Percentiles rank a stretch among this genome's conserved stretches.
Conservation (phyloP, 371 early-diverging fungal genomes). For the Mortierella polycephala region DNA sequence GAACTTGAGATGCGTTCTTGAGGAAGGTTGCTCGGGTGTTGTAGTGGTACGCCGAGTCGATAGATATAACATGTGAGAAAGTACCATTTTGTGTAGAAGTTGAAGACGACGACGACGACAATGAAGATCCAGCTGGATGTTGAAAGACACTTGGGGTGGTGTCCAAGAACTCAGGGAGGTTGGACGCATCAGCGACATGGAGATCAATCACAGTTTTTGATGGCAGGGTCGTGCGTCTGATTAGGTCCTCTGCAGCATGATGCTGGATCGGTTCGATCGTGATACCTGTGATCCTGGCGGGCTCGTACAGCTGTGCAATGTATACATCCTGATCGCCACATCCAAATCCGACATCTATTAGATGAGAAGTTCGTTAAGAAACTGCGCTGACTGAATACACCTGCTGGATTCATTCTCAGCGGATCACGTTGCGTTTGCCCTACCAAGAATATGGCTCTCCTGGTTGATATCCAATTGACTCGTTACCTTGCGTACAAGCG, state of each 20-base stretch:
- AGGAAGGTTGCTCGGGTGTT: slow-evolving; percentile 63
- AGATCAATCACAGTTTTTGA: slow-evolving; percentile 37
- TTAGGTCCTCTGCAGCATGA: slow-evolving; percentile 45
- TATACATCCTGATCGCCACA: slow-evolving; percentile 55
- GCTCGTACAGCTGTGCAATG: slow-evolving; percentile 38
- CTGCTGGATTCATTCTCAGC: too few species aligned
- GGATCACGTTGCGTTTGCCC: not conserved
- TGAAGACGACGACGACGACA: not conserved
- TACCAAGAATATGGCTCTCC: slow-evolving; percentile 49
- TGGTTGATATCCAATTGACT: slow-evolving; percentile 25
- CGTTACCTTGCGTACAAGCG: slow-evolving; percentile 36
- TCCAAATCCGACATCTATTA: slow-evolving; percentile 48
- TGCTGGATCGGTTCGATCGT: slow-evolving; percentile 54
- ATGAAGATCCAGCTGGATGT: not conserved
- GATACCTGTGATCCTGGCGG: slow-evolving; percentile 44
- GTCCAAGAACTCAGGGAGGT: slow-evolving; percentile 32
- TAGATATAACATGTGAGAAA: slow-evolving; percentile 61
- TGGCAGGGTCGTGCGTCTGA: slow-evolving; percentile 14
- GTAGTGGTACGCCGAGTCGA: slow-evolving; percentile 72
- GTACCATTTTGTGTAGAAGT: not conserved
- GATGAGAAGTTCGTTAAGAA: not conserved
- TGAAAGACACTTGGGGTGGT: slow-evolving; percentile 20
- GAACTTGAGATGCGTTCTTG: slow-evolving; percentile 35
- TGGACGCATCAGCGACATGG: slow-evolving; percentile 48
- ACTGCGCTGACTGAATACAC: not conserved